phyloP scores from a whole-genome alignment of 129 eudicot species.

The Calendula officinalis region DNA sequence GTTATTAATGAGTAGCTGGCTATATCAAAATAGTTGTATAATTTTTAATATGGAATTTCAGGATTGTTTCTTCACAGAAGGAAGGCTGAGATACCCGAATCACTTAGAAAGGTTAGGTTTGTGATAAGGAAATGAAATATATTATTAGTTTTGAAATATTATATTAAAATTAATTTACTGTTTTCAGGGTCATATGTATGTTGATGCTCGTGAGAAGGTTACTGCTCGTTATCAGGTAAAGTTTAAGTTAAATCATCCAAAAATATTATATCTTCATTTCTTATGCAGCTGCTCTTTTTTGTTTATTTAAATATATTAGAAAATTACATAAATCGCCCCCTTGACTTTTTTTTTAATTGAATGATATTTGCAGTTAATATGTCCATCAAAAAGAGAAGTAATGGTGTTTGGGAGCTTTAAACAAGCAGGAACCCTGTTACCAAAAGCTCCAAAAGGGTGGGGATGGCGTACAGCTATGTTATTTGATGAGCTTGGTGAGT shows the following conservation, averaged over 20 bases:
- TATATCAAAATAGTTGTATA: not conserved
- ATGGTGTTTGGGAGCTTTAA: conserved; percentile 96
- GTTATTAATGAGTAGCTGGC: not conserved
- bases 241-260: not conserved
- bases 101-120: conserved; percentile 72
- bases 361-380: conserved; percentile 59
- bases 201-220: conserved; percentile 92
- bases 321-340: too few species aligned
- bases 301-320: too few species aligned
- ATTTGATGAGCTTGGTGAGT: conserved; percentile 83
- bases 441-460: conserved; percentile 99
- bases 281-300: too few species aligned
- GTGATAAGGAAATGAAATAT: not conserved
- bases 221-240: conserved; percentile 98
- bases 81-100: conserved; percentile 85
- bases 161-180: not conserved
- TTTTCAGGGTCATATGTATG: conserved; percentile 80
- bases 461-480: conserved; percentile 96
- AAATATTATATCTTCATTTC: too few species aligned
- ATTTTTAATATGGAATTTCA: conserved; percentile 26
- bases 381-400: conserved; percentile 97
- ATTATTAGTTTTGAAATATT: conserved; percentile 6
- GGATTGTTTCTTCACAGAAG: conserved; percentile 97
- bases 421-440: conserved; percentile 91
- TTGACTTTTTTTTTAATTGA: too few species aligned